Conservation (phyloP, 148 eudicot species). For the Rhododendron ferrugineum region DNA sequence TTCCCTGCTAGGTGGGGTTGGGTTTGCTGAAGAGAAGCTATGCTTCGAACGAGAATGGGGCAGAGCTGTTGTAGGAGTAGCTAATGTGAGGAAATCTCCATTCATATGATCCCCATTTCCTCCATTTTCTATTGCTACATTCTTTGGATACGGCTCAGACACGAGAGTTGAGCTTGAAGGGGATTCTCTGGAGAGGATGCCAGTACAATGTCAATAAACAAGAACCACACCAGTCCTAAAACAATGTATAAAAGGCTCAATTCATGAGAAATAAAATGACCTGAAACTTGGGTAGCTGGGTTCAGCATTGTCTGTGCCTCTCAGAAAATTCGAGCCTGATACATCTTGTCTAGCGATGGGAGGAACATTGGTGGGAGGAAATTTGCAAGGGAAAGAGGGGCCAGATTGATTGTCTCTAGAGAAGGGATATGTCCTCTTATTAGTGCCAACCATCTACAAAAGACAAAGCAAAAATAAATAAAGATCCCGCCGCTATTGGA, state of each 20-base stretch:
- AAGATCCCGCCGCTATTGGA: neutral
- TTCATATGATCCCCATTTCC: conserved; percentile 16
- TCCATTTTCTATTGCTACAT: conserved; percentile 12
- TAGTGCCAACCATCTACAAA: conserved; percentile 57
- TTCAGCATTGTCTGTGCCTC: conserved; percentile 25
- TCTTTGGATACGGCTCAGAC: conserved; percentile 18
- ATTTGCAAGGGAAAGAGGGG: conserved; percentile 34
- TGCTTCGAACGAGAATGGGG: conserved; percentile 21
- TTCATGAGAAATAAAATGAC: conserved; percentile 23
- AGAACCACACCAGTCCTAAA: neutral
- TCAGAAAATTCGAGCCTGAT: conserved; percentile 27
- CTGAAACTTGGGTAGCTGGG: conserved; percentile 28
- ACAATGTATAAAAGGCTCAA: neutral
- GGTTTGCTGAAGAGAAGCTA: conserved; percentile 14
- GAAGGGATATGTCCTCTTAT: conserved; percentile 60
- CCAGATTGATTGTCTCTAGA: conserved; percentile 35
- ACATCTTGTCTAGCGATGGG: conserved; percentile 25
- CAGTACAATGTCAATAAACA: neutral
- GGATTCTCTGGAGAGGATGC: conserved; percentile 28
- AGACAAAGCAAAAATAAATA: neutral
- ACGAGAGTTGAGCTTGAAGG: conserved; percentile 22
- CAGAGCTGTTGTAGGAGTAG: conserved; percentile 25
- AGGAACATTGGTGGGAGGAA: conserved; percentile 17
- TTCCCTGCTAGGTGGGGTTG: conserved; percentile 9
- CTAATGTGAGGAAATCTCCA: conserved; percentile 47